Conservation (phyloP, 179 eudicot genomes). For the Spinacia oleracea region DNA sequence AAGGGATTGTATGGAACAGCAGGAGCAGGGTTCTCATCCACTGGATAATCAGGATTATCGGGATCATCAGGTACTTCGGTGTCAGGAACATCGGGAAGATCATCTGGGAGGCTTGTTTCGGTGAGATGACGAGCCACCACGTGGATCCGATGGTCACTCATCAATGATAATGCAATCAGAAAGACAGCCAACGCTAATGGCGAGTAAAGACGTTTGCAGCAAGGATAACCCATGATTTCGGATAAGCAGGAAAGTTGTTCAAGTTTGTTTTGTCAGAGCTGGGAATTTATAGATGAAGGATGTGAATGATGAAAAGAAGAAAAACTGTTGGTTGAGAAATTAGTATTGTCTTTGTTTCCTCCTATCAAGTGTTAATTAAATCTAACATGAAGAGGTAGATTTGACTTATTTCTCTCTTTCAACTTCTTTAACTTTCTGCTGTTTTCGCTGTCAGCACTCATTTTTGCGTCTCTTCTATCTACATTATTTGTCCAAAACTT, state of each 20-base stretch:
- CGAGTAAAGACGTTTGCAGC: background rate
- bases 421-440: background rate
- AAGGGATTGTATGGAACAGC: constrained; percentile 23
- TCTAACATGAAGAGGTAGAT: constrained; percentile 18
- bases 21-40: constrained; percentile 19
- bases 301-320: constrained; percentile 15
- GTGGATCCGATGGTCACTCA: constrained; percentile 25
- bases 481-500: background rate
- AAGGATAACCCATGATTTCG: constrained; percentile 24
- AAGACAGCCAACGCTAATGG: constrained; percentile 23
- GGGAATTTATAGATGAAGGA: constrained; percentile 22
- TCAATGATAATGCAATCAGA: constrained; percentile 32
- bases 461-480: background rate
- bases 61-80: constrained; percentile 28
- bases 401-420: constrained; percentile 12
- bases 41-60: constrained; percentile 18
- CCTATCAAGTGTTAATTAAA: constrained; percentile 12
- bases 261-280: background rate
- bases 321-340: constrained; percentile 24
- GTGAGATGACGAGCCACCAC: constrained; percentile 33
- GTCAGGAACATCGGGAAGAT: constrained; percentile 27
- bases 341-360: background rate
- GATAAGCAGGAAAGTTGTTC: background rate
- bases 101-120: constrained; percentile 25
- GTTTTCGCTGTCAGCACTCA: background rate